Evolutionary conservation across 169 alveolate genomes (phyloP), one percentile per base, ranked within the genome.

Genomic region (Cyclospora cayetanensis): DNA sequence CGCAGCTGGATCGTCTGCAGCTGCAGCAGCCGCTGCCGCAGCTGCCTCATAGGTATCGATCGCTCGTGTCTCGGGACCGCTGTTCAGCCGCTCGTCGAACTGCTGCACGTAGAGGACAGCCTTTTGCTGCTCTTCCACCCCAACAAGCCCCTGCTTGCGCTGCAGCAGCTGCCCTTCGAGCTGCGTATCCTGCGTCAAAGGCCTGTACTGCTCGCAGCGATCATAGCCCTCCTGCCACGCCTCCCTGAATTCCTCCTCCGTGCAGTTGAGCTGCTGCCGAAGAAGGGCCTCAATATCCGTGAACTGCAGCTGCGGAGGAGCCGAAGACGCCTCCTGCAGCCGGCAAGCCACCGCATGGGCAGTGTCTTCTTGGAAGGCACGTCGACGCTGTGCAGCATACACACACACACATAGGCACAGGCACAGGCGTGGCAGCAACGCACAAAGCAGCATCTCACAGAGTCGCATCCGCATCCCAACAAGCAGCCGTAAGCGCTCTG

Each of bases 151-250:
- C 3, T 15, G 35, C 20, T 4, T 37, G n/a, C 22, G 79, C 79
- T 31, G 39, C 46, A 27, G 79, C 79, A 4, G 79, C 79, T 66
- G 79, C 79, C 31, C 46, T 43, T 27, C 46, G 46, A 4, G 79
- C 79, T 66, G 79, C 79, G n/a, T 37, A 37, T 27, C 46, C 79
- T 66, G 46, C 72, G n/a, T 22, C 72, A 18, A 29, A 22, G 12
- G 72, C 72, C n/a, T 4, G 46, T 29, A 11, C 79, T 31, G 79
- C 42, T 29, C 79, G 46, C 43, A 31, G n/a, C 25, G 5, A 9
- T 66, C 46, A 66, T 66, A 55, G 27, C 70, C 70, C 70, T 29
- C 70, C 70, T 55, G 70, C 70, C 70, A 55, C 70, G 70, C 70
- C 70, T 55, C 70, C 31, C 70, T 9, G 29, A 55, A 55, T 22